phyloP scores from a whole-genome alignment of 2,329 filamentous ascomycete species.

The Emergomyces pasteurianus region DNA sequence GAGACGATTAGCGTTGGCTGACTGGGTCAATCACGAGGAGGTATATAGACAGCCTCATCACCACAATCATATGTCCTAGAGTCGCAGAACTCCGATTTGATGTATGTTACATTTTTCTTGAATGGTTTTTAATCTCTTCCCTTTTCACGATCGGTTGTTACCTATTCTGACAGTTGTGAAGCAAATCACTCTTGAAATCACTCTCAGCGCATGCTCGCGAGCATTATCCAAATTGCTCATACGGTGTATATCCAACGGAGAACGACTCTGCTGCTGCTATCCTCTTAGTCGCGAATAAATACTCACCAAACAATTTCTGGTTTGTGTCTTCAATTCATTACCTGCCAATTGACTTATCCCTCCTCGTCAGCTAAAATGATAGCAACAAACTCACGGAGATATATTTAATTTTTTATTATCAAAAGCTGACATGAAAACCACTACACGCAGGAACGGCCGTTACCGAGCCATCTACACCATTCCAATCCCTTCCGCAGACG shows the following conservation, averaged over 20 bases:
- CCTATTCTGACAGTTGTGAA: conserved; percentile 24
- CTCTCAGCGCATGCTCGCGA: conserved; percentile 67
- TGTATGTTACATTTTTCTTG: conserved; percentile 48
- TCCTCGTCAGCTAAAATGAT: neutral
- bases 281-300: conserved; percentile 86
- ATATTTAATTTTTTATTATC: neutral
- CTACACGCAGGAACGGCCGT: conserved; percentile 64
- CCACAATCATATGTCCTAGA: conserved; percentile 71
- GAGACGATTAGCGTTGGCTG: conserved; percentile 1
- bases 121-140: neutral
- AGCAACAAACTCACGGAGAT: neutral
- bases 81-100: conserved; percentile 61
- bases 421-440: neutral
- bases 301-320: conserved; percentile 98
- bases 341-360: conserved; percentile 4
- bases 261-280: conserved; percentile 66
- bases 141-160: neutral
- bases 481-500: conserved; percentile 45
- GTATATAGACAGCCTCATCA: conserved; percentile 59
- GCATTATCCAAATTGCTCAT: conserved; percentile 73
- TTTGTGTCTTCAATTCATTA: conserved; percentile 26
- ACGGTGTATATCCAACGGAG: conserved; percentile 71
- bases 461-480: conserved; percentile 85
- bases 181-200: conserved; percentile 72
- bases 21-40: conserved; percentile 3